Evolutionary conservation across 805 yeast genomes (phyloP), one percentile per base, ranked within the genome.

Genomic region (Starmerella stellata): DNA sequence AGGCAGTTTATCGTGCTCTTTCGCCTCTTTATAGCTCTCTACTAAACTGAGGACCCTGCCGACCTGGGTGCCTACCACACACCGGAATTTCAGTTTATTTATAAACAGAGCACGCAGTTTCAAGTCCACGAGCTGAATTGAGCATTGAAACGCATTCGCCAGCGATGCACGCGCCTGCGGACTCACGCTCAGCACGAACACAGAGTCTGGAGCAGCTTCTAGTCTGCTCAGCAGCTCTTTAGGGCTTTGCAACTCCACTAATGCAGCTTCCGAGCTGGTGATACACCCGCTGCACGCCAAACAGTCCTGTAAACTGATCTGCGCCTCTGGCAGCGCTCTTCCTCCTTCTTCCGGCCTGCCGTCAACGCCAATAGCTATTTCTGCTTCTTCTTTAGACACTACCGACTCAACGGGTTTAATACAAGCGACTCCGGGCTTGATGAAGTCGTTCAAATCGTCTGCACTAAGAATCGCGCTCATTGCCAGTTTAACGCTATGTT

Each of bases 241-340:
- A 50, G 85, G 92, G 29, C 93, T 79, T 55, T 90, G 98, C 47
- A 81, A 76, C 2, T 93, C 81, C 30, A 90, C 78, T 34, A 90
- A 61, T 5, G 90, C 82, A 45, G 87, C 94, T 54, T 90, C 98
- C n/a, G 95, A 92, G 4, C 94, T 79, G 0, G 98, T 90, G 39
- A 90, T 82, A 57, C 98, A 90, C 1, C 98, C 98, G 7, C 92
- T 74, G 54, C 98, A 90, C 0, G 98, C 98, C 38, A 90, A 63
- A 58, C 98, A 90, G 61, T 90, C 98, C 16, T 83, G 75, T 37
- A 90, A 60, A 1, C 90, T 78, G 35, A 90, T 87, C 46, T 79
- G 87, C 0, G 95, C 96, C 38, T 82, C 47, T 14, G 48, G 42
- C 3, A 60, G 58, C 35, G 70, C 71, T 34, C 68, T 66, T 4